A percentile compares a stretch with the other conserved stretches of the same genome.
Conservation (phyloP, 768 basidiomycete genomes). For the Gymnopilus junonius region DNA sequence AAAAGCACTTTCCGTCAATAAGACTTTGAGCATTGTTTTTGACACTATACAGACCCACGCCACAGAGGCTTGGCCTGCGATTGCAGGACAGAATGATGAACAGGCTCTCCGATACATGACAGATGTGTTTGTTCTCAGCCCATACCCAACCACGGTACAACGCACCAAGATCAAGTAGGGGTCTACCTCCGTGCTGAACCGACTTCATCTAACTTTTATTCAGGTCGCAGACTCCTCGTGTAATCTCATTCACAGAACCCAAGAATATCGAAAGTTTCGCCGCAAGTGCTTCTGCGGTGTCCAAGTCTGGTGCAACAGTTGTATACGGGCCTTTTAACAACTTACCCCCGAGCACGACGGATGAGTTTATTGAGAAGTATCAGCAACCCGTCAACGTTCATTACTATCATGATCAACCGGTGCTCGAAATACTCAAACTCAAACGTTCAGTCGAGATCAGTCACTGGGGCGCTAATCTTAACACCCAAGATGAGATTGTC, state of each 20-base stretch:
- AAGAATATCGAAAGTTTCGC: constrained; percentile 62
- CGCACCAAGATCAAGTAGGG: constrained; percentile 86
- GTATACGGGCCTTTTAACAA: constrained; percentile 90
- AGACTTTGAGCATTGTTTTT: constrained; percentile 75
- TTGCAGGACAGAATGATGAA: constrained; percentile 73
- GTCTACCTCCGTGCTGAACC: not conserved
- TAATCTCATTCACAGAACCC: constrained; percentile 76
- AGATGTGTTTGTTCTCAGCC: constrained; percentile 82
- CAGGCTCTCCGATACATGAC: constrained; percentile 81
- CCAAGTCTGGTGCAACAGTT: constrained; percentile 78
- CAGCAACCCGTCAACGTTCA: constrained; percentile 77
- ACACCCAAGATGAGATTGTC: constrained; percentile 86
- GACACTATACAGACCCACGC: constrained; percentile 81
- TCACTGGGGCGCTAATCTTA: constrained; percentile 96
- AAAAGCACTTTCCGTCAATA: constrained; percentile 57
- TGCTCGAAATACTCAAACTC: constrained; percentile 75
- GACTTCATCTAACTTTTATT: not conserved
- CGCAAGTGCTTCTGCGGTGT: constrained; percentile 54
- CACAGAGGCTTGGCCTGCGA: constrained; percentile 74
- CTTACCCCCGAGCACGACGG: constrained; percentile 64
- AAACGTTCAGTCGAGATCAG: constrained; percentile 87
- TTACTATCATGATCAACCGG: constrained; percentile 82
- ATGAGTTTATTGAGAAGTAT: constrained; percentile 57
- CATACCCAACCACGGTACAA: constrained; percentile 81
- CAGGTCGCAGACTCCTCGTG: constrained; percentile 67